Percentiles rank a stretch among this genome's conserved stretches.
Conservation (phyloP, 768 basidiomycete genomes). For the Leccinum imitatum region DNA sequence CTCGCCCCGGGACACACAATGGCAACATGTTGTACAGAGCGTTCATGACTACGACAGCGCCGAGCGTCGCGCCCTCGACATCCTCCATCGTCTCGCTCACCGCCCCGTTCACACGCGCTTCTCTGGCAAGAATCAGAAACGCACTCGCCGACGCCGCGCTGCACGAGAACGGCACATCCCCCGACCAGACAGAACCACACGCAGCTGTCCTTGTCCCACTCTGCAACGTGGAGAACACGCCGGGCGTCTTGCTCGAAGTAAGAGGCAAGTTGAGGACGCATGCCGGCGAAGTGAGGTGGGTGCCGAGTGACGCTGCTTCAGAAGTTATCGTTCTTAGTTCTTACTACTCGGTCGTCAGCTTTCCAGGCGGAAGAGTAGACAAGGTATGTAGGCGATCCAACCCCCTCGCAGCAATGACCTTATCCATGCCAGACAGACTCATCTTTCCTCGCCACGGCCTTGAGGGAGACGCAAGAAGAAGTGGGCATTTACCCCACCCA, state of each 20-base stretch:
- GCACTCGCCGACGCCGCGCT: conserved; percentile 21
- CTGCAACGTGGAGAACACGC: conserved; percentile 66
- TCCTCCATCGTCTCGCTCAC: conserved; percentile 33
- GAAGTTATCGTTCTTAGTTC: not conserved
- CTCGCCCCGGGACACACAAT: conserved; percentile 9
- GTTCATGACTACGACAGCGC: conserved; percentile 15
- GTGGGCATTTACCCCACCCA: conserved; percentile 58
- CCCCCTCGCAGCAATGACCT: not conserved
- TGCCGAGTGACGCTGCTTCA: not conserved
- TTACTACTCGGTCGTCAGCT: conserved; percentile 42
- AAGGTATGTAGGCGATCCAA: conserved; percentile 40
- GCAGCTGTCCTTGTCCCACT: conserved; percentile 77
- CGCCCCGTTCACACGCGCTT: conserved; percentile 36
- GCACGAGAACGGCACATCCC: conserved; percentile 16
- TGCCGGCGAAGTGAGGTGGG: conserved; percentile 81
- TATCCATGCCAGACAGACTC: conserved; percentile 44
- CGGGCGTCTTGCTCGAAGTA: conserved; percentile 72
- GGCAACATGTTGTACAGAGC: conserved; percentile 30
- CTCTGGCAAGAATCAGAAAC: conserved; percentile 33
- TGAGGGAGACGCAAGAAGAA: conserved; percentile 77
- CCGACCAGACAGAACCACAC: conserved; percentile 36
- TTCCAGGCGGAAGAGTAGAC: conserved; percentile 74
- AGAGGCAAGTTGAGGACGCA: conserved; percentile 64
- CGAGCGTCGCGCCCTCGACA: conserved; percentile 1
- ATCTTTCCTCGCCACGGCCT: conserved; percentile 54